phyloP scores from a whole-genome alignment of 495 filamentous ascomycete genomes.

The Immersiella caudata region DNA sequence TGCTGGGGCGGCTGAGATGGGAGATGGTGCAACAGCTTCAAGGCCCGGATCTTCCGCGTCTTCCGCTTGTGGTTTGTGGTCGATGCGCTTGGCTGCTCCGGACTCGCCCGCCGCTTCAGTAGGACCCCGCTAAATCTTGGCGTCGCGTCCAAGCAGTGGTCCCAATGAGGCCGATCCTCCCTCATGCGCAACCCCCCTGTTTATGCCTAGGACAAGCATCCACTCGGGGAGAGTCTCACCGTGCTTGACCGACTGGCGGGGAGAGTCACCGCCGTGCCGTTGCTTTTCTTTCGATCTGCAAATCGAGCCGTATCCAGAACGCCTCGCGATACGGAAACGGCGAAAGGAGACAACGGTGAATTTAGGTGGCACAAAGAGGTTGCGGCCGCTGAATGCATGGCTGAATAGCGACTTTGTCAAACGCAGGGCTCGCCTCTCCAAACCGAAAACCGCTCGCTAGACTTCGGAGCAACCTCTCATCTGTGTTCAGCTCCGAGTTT shows the following conservation, averaged over 20 bases:
- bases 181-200: constrained; percentile 11
- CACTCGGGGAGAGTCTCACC: not conserved
- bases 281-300: not conserved
- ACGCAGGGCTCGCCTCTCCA: not conserved
- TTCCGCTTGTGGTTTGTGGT: constrained; percentile 11
- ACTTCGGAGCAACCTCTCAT: constrained; percentile 20
- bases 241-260: not conserved
- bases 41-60: constrained; percentile 11
- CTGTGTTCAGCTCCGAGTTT: constrained; percentile 1
- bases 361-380: not conserved
- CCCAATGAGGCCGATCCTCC: constrained; percentile 16
- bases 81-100: constrained; percentile 1
- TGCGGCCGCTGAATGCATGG: not conserved
- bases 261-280: not conserved
- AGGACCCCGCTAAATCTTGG: constrained; percentile 15
- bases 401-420: not conserved
- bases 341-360: not conserved
- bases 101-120: constrained; percentile 16
- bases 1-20: constrained; percentile 3
- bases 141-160: constrained; percentile 14
- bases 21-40: not conserved
- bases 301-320: not conserved
- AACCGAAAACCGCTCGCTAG: not conserved
- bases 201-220: not conserved
- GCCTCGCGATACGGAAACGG: not conserved